Evolutionary conservation across 768 basidiomycete genomes (phyloP).

Genomic region (Tricholoma terreum): DNA sequence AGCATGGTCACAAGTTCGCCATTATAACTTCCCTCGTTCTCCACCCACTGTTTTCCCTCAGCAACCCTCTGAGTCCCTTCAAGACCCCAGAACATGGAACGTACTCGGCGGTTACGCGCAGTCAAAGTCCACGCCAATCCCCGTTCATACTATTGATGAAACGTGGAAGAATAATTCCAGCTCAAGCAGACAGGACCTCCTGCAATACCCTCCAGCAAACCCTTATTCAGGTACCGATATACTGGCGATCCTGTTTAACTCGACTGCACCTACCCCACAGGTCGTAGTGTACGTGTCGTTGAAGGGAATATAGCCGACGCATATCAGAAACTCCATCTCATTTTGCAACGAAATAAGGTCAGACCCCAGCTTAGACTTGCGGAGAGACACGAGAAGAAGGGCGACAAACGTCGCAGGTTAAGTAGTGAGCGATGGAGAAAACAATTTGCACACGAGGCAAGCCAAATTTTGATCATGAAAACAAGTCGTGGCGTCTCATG

Average conservation of each 20-base stretch:
- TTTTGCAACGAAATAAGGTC: conserved; percentile 57
- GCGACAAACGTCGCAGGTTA: conserved; percentile 71
- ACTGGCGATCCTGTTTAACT: not conserved
- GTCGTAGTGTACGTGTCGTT: conserved; percentile 55
- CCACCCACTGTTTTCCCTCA: not conserved
- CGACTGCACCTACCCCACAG: conserved; percentile 31
- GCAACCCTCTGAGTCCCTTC: not conserved
- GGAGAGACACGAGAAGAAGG: conserved; percentile 79
- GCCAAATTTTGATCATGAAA: conserved; percentile 9
- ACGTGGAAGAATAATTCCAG: conserved; percentile 38
- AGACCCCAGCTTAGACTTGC: conserved; percentile 43
- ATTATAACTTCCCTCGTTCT: not conserved
- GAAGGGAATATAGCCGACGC: conserved; percentile 44
- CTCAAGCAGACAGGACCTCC: conserved; percentile 18
- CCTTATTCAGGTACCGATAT: conserved; percentile 48
- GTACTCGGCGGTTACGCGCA: not conserved
- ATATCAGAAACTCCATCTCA: conserved; percentile 46
- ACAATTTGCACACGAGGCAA: conserved; percentile 75
- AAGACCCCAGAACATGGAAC: not conserved
- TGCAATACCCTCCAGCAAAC: conserved; percentile 35
- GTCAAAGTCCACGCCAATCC: not conserved
- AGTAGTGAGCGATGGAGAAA: conserved; percentile 76
- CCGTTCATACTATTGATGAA: conserved; percentile 22
- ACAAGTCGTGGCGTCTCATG: conserved; percentile 7
- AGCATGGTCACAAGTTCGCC: not conserved